Percentiles rank a stretch among this genome's conserved stretches.
Conservation (phyloP, 805 yeast genomes). For the Yamadazyma tumulicola region DNA sequence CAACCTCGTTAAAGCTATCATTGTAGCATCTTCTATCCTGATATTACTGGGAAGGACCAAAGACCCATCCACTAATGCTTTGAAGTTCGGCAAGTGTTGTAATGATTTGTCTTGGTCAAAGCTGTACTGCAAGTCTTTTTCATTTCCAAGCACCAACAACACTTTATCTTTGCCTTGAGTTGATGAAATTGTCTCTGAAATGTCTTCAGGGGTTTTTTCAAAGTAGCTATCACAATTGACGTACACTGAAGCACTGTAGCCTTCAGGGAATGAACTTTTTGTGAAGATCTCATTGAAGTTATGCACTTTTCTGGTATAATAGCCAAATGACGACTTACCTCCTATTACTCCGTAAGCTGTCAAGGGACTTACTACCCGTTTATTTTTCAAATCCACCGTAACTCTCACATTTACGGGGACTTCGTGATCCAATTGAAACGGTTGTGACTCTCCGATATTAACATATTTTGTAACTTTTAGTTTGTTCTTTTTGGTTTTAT, state of each 20-base stretch:
- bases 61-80: constrained; percentile 68
- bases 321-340: constrained; percentile 63
- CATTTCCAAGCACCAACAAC: constrained; percentile 61
- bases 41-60: constrained; percentile 51
- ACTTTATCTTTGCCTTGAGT: constrained; percentile 23
- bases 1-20: constrained; percentile 50
- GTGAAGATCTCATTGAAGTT: constrained; percentile 65
- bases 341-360: constrained; percentile 69
- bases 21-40: constrained; percentile 67
- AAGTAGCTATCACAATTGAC: constrained; percentile 67
- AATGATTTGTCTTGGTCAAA: constrained; percentile 50
- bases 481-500: constrained; percentile 42
- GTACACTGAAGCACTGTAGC: constrained; percentile 66
- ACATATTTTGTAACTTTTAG: constrained; percentile 65
- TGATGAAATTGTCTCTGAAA: neutral
- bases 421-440: constrained; percentile 57
- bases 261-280: constrained; percentile 57
- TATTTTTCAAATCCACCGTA: constrained; percentile 64
- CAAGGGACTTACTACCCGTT: constrained; percentile 63
- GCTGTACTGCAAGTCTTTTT: constrained; percentile 52
- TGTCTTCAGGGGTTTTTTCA: constrained; percentile 10
- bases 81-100: constrained; percentile 50
- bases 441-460: constrained; percentile 64
- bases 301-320: constrained; percentile 65
- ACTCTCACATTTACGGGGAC: constrained; percentile 80